phyloP scores from a whole-genome alignment of 805 yeast species.

The Yarrowia divulgata region DNA sequence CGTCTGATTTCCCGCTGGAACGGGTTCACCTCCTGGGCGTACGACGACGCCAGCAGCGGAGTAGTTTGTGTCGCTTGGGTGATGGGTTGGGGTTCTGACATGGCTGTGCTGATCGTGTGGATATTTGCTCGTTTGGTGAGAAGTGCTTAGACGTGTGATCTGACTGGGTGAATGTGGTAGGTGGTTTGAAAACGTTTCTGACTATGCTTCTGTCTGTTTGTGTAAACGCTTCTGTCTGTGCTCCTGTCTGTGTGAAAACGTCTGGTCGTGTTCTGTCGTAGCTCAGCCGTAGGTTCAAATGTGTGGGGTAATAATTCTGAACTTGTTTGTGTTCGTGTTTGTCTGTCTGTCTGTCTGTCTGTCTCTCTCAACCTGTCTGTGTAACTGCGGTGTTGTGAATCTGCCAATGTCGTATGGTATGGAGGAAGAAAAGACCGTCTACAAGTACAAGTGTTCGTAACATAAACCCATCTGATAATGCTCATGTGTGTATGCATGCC shows the following conservation, averaged over 20 bases:
- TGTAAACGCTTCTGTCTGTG: neutral
- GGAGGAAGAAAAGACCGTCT: too few relatives aligned
- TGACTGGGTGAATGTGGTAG: neutral
- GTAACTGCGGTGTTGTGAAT: too few relatives aligned
- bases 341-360: neutral
- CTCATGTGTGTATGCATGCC: neutral
- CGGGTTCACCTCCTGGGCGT: constrained; percentile 34
- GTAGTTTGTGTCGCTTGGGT: constrained; percentile 29
- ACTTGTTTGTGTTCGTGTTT: neutral
- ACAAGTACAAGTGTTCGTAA: too few relatives aligned
- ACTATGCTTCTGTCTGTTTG: neutral
- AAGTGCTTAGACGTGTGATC: neutral
- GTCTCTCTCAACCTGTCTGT: neutral
- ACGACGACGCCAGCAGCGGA: constrained; percentile 18
- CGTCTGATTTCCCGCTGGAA: constrained; percentile 38
- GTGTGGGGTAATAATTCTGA: neutral
- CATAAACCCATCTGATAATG: constrained; percentile 16
- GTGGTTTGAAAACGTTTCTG: too few relatives aligned
- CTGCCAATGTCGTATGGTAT: too few relatives aligned
- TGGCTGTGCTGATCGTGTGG: neutral
- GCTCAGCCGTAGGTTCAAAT: neutral
- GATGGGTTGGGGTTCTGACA: constrained; percentile 29
- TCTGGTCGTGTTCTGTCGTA: neutral
- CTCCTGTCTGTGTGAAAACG: neutral
- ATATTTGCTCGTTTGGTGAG: constrained; percentile 7